phyloP scores from a whole-genome alignment of 2,329 filamentous ascomycete species.

The Chaetomium strumarium region DNA sequence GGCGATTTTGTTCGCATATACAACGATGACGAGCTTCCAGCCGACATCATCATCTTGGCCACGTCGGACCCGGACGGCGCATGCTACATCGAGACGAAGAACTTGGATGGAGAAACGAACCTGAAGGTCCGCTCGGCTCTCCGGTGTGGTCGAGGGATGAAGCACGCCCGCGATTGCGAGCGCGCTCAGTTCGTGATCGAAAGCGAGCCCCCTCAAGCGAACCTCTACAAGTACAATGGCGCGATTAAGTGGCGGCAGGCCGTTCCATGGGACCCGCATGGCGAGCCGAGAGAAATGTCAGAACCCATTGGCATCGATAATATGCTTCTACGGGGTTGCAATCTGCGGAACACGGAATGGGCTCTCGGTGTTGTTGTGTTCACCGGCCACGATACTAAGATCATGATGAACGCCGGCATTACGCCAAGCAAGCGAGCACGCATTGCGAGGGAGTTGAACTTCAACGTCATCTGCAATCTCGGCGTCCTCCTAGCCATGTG shows the following conservation, averaged over 20 bases:
- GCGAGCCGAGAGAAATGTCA: constrained; percentile 68
- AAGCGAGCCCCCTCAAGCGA: constrained; percentile 85
- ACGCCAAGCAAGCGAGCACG: constrained; percentile 91
- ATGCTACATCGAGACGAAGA: constrained; percentile 98
- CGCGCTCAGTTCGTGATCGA: constrained; percentile 80
- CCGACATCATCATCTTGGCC: constrained; percentile 85
- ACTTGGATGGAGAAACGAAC: constrained; percentile 95
- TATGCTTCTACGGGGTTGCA: constrained; percentile 85
- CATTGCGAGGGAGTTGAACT: constrained; percentile 90
- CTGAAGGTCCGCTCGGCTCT: constrained; percentile 90
- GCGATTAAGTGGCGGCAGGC: constrained; percentile 81
- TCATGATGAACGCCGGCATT: constrained; percentile 96
- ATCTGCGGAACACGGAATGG: constrained; percentile 94
- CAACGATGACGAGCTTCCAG: constrained; percentile 91
- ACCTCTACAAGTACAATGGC: constrained; percentile 91
- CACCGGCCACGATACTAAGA: constrained; percentile 94
- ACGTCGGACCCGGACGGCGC: constrained; percentile 91
- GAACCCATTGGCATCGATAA: constrained; percentile 96
- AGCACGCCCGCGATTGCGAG: constrained; percentile 89
- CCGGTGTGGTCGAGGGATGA: constrained; percentile 74
- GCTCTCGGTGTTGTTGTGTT: constrained; percentile 86
- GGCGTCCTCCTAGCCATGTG: constrained; percentile 85
- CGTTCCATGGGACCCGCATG: constrained; percentile 56
- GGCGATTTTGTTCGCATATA: constrained; percentile 96
- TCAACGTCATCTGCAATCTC: constrained; percentile 97